Conservation (phyloP, 306 rosid species). For the Fagus crenata region DNA sequence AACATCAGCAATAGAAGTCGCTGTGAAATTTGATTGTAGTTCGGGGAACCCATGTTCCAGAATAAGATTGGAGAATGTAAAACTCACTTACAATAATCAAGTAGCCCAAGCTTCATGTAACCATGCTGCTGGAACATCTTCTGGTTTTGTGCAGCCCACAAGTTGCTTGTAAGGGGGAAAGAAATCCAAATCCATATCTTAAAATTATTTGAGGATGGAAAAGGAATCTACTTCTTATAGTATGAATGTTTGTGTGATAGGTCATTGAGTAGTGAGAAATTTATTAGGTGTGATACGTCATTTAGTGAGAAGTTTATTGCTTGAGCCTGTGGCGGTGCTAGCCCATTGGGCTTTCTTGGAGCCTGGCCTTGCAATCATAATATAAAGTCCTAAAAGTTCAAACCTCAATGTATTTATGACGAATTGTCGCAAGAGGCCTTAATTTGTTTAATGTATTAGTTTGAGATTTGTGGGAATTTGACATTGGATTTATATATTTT, state of each 20-base stretch:
- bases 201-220: background rate
- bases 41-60: constrained; percentile 26
- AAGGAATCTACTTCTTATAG: background rate
- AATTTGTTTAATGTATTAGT: background rate
- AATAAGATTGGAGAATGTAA: constrained; percentile 31
- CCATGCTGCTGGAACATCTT: constrained; percentile 30
- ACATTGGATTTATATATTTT: too few species aligned
- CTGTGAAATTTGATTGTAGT: constrained; percentile 41
- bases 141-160: constrained; percentile 36
- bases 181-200: background rate
- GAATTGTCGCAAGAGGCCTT: background rate
- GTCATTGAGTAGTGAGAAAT: background rate
- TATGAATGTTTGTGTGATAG: background rate
- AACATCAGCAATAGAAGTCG: constrained; percentile 38
- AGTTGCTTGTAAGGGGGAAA: constrained; percentile 22
- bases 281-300: background rate
- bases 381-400: background rate
- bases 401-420: background rate
- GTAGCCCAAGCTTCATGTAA: constrained; percentile 26
- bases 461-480: background rate
- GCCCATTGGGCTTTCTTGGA: constrained; percentile 10
- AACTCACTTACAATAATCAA: constrained; percentile 27
- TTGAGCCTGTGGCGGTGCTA: constrained; percentile 12
- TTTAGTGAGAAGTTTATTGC: background rate
- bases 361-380: constrained; percentile 13